Conservation (phyloP, 306 rosid genomes). For the Parietaria judaica region DNA sequence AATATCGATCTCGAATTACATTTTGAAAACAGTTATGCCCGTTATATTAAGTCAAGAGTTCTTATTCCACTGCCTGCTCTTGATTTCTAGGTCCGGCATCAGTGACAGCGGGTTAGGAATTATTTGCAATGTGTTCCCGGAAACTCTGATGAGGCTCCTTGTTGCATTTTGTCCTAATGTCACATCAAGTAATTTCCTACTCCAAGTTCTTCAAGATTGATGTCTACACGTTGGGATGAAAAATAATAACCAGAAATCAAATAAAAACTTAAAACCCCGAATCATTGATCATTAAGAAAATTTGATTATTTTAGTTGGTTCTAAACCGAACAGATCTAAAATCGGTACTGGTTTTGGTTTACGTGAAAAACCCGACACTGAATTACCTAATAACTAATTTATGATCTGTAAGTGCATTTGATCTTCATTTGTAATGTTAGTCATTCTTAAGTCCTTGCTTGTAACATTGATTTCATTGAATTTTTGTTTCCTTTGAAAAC, state of each 20-base stretch:
- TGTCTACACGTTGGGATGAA: background rate
- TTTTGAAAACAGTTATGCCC: background rate
- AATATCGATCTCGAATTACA: conserved; percentile 5
- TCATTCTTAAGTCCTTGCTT: background rate
- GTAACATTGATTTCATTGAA: background rate
- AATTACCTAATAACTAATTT: too few relatives aligned
- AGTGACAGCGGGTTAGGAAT: conserved; percentile 94
- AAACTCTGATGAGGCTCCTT: conserved; percentile 69
- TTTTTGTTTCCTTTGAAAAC: conserved; percentile 2
- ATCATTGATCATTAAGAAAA: too few relatives aligned
- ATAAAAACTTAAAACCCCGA: too few relatives aligned
- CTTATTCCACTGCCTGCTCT: conserved; percentile 16
- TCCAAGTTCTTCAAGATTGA: background rate
- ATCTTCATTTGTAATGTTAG: too few relatives aligned
- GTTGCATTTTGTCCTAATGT: conserved; percentile 94
- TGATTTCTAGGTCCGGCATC: conserved; percentile 65
- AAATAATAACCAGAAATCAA: too few relatives aligned
- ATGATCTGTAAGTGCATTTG: too few relatives aligned
- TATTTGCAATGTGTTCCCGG: conserved; percentile 83
- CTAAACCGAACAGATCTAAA: too few relatives aligned
- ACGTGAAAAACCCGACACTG: too few relatives aligned
- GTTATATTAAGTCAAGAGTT: background rate
- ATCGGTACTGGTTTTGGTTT: too few relatives aligned
- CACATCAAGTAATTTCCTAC: conserved; percentile 71
- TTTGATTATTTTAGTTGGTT: too few relatives aligned